Conservation (phyloP, 1,139 yeast genomes). For the Yamadazyma blattariae region DNA sequence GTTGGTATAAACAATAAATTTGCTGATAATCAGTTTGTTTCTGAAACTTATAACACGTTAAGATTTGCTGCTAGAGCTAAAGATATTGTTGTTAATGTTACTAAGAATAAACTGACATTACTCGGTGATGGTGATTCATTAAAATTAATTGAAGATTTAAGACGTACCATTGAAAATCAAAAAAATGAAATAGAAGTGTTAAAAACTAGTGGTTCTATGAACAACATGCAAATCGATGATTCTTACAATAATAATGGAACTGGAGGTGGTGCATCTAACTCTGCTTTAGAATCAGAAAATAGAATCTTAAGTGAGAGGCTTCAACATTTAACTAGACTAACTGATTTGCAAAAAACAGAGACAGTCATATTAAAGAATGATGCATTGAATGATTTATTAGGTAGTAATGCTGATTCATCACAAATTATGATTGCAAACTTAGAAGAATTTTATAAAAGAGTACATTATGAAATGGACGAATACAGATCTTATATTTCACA, state of each 20-base stretch:
- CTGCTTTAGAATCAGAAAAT: conserved; percentile 58
- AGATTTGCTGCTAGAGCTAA: conserved; percentile 94
- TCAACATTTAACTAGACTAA: conserved; percentile 65
- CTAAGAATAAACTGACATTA: conserved; percentile 41
- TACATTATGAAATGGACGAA: conserved; percentile 55
- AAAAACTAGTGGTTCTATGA: conserved; percentile 13
- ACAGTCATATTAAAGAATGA: conserved; percentile 54
- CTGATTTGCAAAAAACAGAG: conserved; percentile 58
- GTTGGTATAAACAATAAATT: conserved; percentile 10
- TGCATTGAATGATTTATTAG: conserved; percentile 48
- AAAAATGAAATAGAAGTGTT: conserved; percentile 36
- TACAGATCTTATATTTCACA: conserved; percentile 60
- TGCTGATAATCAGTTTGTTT: conserved; percentile 43
- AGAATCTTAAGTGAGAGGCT: conserved; percentile 58
- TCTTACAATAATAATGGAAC: not conserved
- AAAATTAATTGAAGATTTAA: conserved; percentile 44
- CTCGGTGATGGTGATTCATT: conserved; percentile 40
- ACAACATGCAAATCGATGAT: conserved; percentile 12
- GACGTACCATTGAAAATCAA: conserved; percentile 44
- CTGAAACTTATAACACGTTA: conserved; percentile 84
- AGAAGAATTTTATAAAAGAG: conserved; percentile 46
- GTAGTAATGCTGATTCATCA: conserved; percentile 26
- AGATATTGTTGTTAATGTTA: conserved; percentile 70
- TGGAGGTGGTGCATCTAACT: not conserved
- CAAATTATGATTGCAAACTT: conserved; percentile 43